Conservation (phyloP, 495 filamentous ascomycete species). For the Tuber borchii region DNA sequence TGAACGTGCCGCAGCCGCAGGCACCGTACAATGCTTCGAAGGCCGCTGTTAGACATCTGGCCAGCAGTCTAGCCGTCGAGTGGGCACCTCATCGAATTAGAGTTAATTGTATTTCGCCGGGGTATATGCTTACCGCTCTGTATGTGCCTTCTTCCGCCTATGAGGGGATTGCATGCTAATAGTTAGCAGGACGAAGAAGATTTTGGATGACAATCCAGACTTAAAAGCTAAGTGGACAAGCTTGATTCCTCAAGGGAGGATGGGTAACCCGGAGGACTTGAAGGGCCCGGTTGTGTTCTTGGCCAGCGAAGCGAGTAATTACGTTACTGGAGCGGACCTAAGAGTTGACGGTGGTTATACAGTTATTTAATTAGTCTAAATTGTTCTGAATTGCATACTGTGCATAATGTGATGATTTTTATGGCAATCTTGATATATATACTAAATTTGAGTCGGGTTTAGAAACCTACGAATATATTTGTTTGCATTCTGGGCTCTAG, state of each 20-base stretch:
- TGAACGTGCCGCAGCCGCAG: constrained; percentile 92
- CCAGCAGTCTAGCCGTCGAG: constrained; percentile 74
- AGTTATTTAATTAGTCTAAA: constrained; percentile 53
- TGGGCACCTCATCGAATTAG: constrained; percentile 80
- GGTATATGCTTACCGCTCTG: constrained; percentile 93
- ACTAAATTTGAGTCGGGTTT: neutral
- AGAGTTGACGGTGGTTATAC: constrained; percentile 91
- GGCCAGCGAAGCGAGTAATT: constrained; percentile 73
- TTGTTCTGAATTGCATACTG: neutral
- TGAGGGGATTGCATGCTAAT: neutral
- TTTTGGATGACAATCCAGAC: constrained; percentile 85
- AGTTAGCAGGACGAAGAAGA: constrained; percentile 71
- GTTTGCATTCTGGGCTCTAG: neutral
- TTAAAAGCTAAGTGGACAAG: constrained; percentile 82
- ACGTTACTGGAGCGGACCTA: constrained; percentile 85
- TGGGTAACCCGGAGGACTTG: constrained; percentile 85
- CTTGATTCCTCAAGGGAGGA: constrained; percentile 81
- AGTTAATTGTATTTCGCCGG: constrained; percentile 85
- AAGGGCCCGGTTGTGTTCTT: constrained; percentile 91
- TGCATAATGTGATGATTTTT: neutral
- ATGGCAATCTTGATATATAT: neutral
- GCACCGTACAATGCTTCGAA: constrained; percentile 81
- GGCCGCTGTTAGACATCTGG: constrained; percentile 78
- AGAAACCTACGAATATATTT: neutral
- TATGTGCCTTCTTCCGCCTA: constrained; percentile 44